Conservation (phyloP, 1,284 basidiomycete species). For the Amylostereum areolatum region DNA sequence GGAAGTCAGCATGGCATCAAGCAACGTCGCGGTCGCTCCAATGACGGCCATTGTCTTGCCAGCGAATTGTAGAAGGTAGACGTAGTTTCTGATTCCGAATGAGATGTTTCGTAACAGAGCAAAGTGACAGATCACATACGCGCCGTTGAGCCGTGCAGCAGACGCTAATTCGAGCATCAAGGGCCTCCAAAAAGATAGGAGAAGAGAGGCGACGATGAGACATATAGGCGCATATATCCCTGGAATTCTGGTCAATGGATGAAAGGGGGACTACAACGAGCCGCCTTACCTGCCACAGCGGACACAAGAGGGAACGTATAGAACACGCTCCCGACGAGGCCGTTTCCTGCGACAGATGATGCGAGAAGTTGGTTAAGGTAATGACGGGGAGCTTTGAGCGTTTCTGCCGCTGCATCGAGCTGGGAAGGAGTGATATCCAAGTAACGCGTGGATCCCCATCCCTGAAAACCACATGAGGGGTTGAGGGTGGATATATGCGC, state of each 20-base stretch:
- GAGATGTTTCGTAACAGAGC: neutral
- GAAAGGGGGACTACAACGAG: too few relatives aligned
- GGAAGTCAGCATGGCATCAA: slow-evolving; percentile 61
- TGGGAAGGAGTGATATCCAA: slow-evolving; percentile 9
- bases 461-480: slow-evolving; percentile 1
- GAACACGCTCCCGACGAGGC: slow-evolving; percentile 63
- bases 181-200: slow-evolving; percentile 63
- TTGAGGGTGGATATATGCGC: neutral
- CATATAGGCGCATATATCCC: slow-evolving; percentile 54
- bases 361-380: slow-evolving; percentile 9
- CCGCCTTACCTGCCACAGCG: slow-evolving; percentile 48
- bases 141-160: slow-evolving; percentile 60
- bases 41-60: slow-evolving; percentile 53
- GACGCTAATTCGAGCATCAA: slow-evolving; percentile 65
- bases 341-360: slow-evolving; percentile 55
- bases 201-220: slow-evolving; percentile 50
- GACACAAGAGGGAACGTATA: slow-evolving; percentile 66
- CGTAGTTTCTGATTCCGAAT: slow-evolving; percentile 24
- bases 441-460: slow-evolving; percentile 14
- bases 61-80: slow-evolving; percentile 44
- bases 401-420: slow-evolving; percentile 5
- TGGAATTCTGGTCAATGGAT: slow-evolving; percentile 24
- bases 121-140: slow-evolving; percentile 65
- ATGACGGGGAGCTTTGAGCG: slow-evolving; percentile 4
- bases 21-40: slow-evolving; percentile 53